phyloP scores from a whole-genome alignment of 495 filamentous ascomycete species.

The Entonaema liquescens region DNA sequence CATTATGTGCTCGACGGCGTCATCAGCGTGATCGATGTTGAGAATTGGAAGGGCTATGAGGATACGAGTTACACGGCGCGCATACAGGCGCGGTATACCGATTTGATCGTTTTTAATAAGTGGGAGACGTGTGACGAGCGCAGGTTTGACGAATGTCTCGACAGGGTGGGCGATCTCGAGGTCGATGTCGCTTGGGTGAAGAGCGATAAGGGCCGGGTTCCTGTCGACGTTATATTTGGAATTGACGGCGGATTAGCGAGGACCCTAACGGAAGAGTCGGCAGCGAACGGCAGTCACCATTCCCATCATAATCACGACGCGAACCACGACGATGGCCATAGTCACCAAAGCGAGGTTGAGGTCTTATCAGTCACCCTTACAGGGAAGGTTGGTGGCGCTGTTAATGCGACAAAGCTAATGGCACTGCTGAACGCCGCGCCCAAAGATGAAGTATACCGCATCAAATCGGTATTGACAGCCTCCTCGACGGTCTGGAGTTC shows the following conservation, averaged over 20 bases:
- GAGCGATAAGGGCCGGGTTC: conserved; percentile 78
- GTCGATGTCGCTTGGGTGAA: conserved; percentile 82
- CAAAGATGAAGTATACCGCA: conserved; percentile 93
- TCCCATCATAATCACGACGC: conserved; percentile 51
- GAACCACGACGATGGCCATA: conserved; percentile 50
- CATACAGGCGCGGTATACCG: conserved; percentile 83
- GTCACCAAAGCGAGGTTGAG: conserved; percentile 87
- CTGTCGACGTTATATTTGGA: conserved; percentile 80
- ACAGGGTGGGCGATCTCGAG: conserved; percentile 87
- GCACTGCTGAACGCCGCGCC: conserved; percentile 72
- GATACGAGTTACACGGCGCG: conserved; percentile 90
- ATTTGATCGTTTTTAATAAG: conserved; percentile 94
- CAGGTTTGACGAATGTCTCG: conserved; percentile 80
- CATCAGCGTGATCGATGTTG: conserved; percentile 90
- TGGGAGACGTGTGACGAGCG: conserved; percentile 81
- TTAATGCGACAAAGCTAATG: conserved; percentile 73
- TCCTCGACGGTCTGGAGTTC: conserved; percentile 66
- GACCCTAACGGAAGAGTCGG: conserved; percentile 55
- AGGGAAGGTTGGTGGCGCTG: conserved; percentile 46
- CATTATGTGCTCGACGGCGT: conserved; percentile 86
- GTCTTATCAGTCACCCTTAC: conserved; percentile 79
- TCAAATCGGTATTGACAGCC: conserved; percentile 84
- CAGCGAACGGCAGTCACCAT: conserved; percentile 46
- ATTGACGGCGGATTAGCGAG: conserved; percentile 82
- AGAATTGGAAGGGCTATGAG: conserved; percentile 96